Conservation (phyloP, 148 eudicot species). For the Rhododendron kiyosumense region DNA sequence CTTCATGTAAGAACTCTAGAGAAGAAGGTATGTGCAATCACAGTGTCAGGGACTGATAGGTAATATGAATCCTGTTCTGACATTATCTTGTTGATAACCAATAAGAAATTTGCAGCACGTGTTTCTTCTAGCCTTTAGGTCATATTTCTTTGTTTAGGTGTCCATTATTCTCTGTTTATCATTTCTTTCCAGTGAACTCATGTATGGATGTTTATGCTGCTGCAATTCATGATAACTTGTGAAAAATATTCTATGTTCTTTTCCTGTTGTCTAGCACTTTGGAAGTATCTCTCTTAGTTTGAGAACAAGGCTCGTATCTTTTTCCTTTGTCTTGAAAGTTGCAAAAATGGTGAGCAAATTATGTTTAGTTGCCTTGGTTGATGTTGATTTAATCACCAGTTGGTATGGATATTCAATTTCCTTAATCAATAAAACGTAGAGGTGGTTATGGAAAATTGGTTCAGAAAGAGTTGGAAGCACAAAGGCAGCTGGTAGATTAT, state of each 20-base stretch:
- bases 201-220: background rate
- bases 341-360: background rate
- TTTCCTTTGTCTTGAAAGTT: background rate
- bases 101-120: background rate
- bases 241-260: background rate
- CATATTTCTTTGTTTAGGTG: background rate
- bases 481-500: constrained; percentile 88
- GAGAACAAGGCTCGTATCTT: background rate
- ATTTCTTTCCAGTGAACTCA: background rate
- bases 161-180: background rate
- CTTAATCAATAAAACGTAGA: constrained; percentile 79
- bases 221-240: background rate
- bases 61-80: background rate
- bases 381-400: background rate
- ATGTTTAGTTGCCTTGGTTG: background rate
- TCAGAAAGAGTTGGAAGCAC: constrained; percentile 87
- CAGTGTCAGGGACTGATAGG: background rate
- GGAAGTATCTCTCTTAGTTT: background rate
- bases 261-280: background rate
- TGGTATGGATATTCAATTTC: constrained; percentile 17
- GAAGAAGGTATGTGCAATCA: background rate
- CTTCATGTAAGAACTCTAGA: background rate
- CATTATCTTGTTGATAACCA: background rate
- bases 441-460: constrained; percentile 98
- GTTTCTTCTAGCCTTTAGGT: background rate